Conservation (phyloP, 495 filamentous ascomycete genomes). For the Penicillium macrosclerotiorum region DNA sequence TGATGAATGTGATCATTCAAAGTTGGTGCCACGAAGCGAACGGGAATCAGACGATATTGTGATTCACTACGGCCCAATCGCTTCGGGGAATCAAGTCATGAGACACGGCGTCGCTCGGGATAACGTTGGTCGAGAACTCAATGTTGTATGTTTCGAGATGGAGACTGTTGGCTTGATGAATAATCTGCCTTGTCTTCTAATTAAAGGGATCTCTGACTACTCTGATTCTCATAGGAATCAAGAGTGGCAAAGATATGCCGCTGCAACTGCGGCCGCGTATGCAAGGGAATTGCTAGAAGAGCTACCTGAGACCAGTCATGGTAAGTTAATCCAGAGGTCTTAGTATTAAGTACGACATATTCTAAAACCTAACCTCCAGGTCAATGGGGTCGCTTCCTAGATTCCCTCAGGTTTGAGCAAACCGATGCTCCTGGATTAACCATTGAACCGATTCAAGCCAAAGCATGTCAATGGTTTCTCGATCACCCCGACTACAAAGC, state of each 20-base stretch:
- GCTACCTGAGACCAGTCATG: conserved; percentile 8
- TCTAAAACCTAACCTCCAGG: conserved; percentile 3
- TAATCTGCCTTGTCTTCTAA: conserved; percentile 26
- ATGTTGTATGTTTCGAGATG: conserved; percentile 46
- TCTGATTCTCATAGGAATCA: conserved; percentile 38
- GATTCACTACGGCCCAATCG: conserved; percentile 44
- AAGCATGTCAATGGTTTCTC: conserved; percentile 53
- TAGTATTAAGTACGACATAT: not conserved
- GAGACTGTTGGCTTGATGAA: conserved; percentile 45
- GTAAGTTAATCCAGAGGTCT: not conserved
- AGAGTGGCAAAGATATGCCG: conserved; percentile 34
- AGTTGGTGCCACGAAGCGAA: conserved; percentile 1
- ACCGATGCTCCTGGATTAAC: conserved; percentile 22
- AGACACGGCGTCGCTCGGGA: conserved; percentile 31
- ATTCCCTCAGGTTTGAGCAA: conserved; percentile 31
- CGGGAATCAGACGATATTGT: conserved; percentile 8
- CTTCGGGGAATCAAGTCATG: conserved; percentile 40
- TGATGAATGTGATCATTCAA: conserved; percentile 11
- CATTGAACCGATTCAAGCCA: conserved; percentile 25
- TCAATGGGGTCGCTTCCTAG: conserved; percentile 8
- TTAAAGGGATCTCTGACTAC: conserved; percentile 39
- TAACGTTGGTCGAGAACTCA: conserved; percentile 14
- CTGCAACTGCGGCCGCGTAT: conserved; percentile 33
- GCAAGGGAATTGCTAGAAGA: conserved; percentile 27
- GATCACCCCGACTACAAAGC: conserved; percentile 32